A percentile compares a stretch with the other conserved stretches of the same genome.
Evolutionary conservation across 345 rosid species (phyloP).

Genomic region (Brassica carinata): DNA sequence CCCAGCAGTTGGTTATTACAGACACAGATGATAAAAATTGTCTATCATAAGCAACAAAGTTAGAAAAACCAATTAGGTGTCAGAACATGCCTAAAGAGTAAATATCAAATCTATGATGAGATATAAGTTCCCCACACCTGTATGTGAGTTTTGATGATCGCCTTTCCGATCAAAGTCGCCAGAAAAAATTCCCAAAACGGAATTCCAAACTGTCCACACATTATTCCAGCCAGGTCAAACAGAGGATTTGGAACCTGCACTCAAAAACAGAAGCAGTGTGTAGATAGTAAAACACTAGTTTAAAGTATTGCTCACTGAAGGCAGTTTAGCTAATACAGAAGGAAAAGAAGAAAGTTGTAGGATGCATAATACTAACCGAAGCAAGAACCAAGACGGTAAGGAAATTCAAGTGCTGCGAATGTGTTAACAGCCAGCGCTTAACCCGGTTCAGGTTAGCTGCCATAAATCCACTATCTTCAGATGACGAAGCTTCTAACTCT

Average conservation of each 20-base stretch:
- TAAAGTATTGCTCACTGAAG: neutral
- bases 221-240: conserved; percentile 98
- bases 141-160: conserved; percentile 89
- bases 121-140: conserved; percentile 55
- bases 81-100: neutral
- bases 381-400: conserved; percentile 90
- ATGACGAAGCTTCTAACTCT: conserved; percentile 64
- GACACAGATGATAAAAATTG: conserved; percentile 81
- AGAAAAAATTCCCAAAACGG: conserved; percentile 89
- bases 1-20: conserved; percentile 93
- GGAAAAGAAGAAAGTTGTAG: conserved; percentile 4
- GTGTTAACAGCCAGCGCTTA: conserved; percentile 70
- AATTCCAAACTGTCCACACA: conserved; percentile 97
- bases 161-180: conserved; percentile 91
- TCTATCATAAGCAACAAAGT: conserved; percentile 40
- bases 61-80: neutral
- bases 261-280: conserved; percentile 1
- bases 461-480: conserved; percentile 64
- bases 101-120: neutral
- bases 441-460: conserved; percentile 49
- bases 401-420: conserved; percentile 83
- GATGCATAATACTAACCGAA: conserved; percentile 62
- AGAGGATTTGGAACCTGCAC: conserved; percentile 95
- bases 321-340: neutral
- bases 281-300: neutral